Conservation (phyloP, 2,329 filamentous ascomycete genomes). For the Leptographium procerum region DNA sequence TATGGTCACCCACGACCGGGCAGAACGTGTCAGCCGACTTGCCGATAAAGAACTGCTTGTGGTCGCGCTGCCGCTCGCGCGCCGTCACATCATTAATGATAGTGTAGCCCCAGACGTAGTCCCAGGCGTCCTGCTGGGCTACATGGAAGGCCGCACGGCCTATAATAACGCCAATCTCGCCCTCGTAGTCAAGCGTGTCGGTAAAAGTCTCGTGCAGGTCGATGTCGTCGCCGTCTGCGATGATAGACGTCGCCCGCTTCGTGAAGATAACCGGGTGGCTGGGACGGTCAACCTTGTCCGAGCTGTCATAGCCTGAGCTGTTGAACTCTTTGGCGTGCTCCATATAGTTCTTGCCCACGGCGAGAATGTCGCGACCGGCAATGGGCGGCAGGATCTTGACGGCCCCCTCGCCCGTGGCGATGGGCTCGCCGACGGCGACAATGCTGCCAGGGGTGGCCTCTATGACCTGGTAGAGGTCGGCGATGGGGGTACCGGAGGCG, state of each 20-base stretch:
- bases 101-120: conserved; percentile 44
- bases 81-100: conserved; percentile 44
- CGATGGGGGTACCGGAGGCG: conserved; percentile 2
- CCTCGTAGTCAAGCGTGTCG: conserved; percentile 36
- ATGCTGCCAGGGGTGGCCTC: not conserved
- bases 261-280: conserved; percentile 5
- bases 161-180: conserved; percentile 45
- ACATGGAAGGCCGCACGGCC: conserved; percentile 35
- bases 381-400: not conserved
- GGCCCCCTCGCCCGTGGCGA: not conserved
- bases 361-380: not conserved
- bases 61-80: conserved; percentile 38
- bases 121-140: conserved; percentile 30
- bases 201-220: not conserved
- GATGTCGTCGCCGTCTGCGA: not conserved
- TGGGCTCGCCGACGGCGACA: not conserved
- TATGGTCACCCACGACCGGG: conserved; percentile 32
- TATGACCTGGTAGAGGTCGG: conserved; percentile 1
- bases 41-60: conserved; percentile 50
- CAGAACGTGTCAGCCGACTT: conserved; percentile 45
- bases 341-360: conserved; percentile 6
- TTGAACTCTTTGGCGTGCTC: conserved; percentile 3
- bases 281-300: not conserved
- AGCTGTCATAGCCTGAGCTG: conserved; percentile 3
- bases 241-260: conserved; percentile 1